Evolutionary conservation across 1,284 basidiomycete species (phyloP).

Genomic region (Leccinum griseonigrum): DNA sequence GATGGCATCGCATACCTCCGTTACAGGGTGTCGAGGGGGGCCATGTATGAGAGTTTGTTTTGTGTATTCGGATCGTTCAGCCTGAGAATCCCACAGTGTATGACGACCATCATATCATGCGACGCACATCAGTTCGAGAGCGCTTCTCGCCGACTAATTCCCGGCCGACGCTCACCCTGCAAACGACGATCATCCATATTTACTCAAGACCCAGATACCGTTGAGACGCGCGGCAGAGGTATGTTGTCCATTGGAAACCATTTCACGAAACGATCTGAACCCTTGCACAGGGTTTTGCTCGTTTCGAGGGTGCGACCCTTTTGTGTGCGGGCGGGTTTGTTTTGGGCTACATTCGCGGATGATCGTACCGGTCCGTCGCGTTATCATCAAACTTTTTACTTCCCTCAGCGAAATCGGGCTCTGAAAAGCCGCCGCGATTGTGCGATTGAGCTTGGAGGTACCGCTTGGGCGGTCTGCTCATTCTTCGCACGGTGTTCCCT

Average conservation of each 20-base stretch:
- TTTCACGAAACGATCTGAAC: background rate
- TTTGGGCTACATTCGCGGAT: background rate
- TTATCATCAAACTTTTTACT: background rate
- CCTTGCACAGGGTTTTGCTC: background rate
- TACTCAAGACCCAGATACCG: background rate
- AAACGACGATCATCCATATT: background rate
- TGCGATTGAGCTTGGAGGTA: background rate
- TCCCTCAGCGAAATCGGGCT: background rate
- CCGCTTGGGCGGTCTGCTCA: background rate
- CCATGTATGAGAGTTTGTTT: background rate
- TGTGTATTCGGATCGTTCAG: background rate
- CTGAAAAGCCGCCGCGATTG: background rate
- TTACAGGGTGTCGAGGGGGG: background rate
- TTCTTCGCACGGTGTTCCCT: background rate
- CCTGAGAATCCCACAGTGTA: background rate
- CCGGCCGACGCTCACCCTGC: background rate
- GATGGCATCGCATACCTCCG: slow-evolving; percentile 5
- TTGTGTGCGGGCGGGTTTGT: background rate
- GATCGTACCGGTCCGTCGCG: background rate
- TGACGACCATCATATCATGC: background rate
- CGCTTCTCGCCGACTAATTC: background rate
- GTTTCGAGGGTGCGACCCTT: background rate
- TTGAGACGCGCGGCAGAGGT: background rate
- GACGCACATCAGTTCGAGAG: background rate
- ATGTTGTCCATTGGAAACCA: background rate